Evolutionary conservation across 2,329 filamentous ascomycete genomes (phyloP).

Genomic region (Calonectria hawksworthii): DNA sequence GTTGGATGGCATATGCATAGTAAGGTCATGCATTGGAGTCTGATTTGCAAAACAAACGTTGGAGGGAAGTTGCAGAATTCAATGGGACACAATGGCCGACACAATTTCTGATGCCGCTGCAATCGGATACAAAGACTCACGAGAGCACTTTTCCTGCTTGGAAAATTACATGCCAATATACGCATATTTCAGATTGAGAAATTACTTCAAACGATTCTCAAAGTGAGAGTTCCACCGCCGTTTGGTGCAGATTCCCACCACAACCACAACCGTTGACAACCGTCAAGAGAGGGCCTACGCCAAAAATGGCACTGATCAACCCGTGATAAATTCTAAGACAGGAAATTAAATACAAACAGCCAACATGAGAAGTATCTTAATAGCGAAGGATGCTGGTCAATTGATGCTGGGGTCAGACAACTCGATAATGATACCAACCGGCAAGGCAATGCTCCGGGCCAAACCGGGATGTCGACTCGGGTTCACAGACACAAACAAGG

Average conservation of each 20-base stretch:
- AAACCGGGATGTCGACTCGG: slow-evolving; percentile 18
- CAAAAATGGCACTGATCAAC: background rate
- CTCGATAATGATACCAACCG: background rate
- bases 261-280: background rate
- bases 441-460: background rate
- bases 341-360: background rate
- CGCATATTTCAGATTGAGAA: background rate
- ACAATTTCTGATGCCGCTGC: no score
- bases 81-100: background rate
- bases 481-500: background rate
- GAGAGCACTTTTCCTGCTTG: background rate
- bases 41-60: background rate
- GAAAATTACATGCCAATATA: no score
- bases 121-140: background rate
- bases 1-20: background rate
- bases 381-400: background rate
- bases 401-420: background rate
- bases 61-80: background rate
- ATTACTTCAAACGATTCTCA: background rate
- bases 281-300: background rate
- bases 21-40: background rate
- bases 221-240: no score
- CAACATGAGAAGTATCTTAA: no score
- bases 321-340: background rate
- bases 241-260: background rate